Evolutionary conservation across 1,139 yeast genomes (phyloP), one percentile per base, ranked within the genome.

Genomic region (Suhomyces maxii): DNA sequence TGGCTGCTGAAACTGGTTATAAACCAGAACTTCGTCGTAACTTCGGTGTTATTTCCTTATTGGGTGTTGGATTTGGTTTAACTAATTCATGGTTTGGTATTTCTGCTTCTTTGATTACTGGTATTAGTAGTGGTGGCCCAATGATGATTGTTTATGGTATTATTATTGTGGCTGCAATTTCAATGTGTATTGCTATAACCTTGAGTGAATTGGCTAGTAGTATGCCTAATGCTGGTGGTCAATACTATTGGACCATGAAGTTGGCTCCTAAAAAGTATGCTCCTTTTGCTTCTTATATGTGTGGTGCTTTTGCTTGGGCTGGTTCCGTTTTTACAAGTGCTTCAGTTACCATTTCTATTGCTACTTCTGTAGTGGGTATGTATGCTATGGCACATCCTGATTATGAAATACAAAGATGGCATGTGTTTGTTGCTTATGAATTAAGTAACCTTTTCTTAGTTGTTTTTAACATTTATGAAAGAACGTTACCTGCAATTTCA

Each of bases 191-290:
- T 47, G 79, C 73, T 23, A 61, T 69, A 14, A 67, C 73, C 6
- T 63, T 71, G 51, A 68, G 81, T 12, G 85, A 81, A 52, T 64
- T 81, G 57, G 72, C 81, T 2, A 69, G 77, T 40, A 77, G 82
- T 34, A 76, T 76, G 57, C 85, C 85, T 1, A 65, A 68, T 45
- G 82, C 84, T 39, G 84, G 84, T 28, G 85, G 85, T 25, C 84
- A 80, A 55, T 79, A 80, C 57, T 81, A 76, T 46, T 81, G 86
- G 86, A 76, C 83, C 2, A 64, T 80, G 55, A 76, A 77, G 32
- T 64, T 81, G 51, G 79, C 83, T 9, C 84, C 82, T 14, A 71
- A 65, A 53, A 73, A 65, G 53, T 68, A 70, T 46, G 75, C 79
- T 14, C 67, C 76, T 39, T 77, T 76, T 42, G 65, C 68, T 57